Base-by-base conservation (phyloP, 2,329 filamentous ascomycete species). In the Hypoxylon sp. region DNA sequence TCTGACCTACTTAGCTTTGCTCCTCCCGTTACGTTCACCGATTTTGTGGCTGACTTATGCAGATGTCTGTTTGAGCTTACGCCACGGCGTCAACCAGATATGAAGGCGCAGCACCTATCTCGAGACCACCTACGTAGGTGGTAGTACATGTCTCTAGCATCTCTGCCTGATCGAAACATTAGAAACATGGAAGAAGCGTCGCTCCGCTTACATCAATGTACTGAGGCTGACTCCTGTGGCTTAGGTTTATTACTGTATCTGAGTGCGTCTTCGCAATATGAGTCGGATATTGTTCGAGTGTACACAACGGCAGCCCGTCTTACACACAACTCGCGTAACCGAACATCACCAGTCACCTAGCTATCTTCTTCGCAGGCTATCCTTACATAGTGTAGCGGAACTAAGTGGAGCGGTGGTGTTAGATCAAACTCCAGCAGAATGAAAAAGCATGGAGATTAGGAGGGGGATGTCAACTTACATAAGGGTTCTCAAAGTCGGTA, bases 401-500 rank as follows among this genome's bases (percentile, higher is more conserved):
- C 71, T 74, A 30, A 2, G 5, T 25, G 34, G n/a, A 12, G 25
- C 4, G n/a, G 8, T 1, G 14, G 14, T 23, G 23, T 57, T 41
- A 58, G 54, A 39, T 23, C 29, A 41, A 23, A 9, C 14, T n/a
- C 39, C 16, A 19, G 19, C 12, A 12, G 11, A 32, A 21, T 11
- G 16, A 25, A 16, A n/a, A 32, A 19, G 14, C 19, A n/a, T 12
- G n/a, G n/a, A 12, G 37, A 32, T 27, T 53, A 37, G 39, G 12
- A 14, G 9, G 3, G 30, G 19, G 25, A 23, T 9, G 29, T n/a
- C 8, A 34, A 67, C 74, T 75, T 51, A 80, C 76, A 55, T 80
- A 79, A 11, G 74, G 72, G 51, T 81, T 81, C 64, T 79, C 70
- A 21, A 79, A 76, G 62, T 81, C 79, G 0, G 78, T 81, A 9